These are phyloP conservation scores for Pyricularia grisea DNA, from an alignment of 2,329 filamentous ascomycete genomes.

Conservation along the genomic window DNA sequence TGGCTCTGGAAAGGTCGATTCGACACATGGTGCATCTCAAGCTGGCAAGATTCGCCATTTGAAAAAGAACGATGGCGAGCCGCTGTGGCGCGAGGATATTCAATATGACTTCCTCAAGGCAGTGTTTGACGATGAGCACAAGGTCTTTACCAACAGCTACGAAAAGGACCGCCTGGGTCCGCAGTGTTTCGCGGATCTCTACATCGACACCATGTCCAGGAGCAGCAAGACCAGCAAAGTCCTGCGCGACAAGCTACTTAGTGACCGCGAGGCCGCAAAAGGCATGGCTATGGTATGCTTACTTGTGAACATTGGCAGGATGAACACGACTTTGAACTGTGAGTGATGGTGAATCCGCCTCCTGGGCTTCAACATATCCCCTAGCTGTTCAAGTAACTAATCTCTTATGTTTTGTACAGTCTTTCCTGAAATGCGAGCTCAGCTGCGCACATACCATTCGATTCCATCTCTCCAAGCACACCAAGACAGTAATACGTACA, in stretches of 20 bases:
- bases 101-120: constrained; percentile 77
- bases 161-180: constrained; percentile 51
- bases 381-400: background rate
- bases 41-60: constrained; percentile 69
- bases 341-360: constrained; percentile 20
- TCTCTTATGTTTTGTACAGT: constrained; percentile 44
- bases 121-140: constrained; percentile 65
- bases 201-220: constrained; percentile 96
- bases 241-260: constrained; percentile 89
- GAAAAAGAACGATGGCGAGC: constrained; percentile 83
- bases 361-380: background rate
- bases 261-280: constrained; percentile 82
- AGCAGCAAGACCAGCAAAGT: constrained; percentile 99
- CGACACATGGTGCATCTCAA: constrained; percentile 18
- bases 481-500: constrained; percentile 92
- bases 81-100: constrained; percentile 79
- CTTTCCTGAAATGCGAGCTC: constrained; percentile 98
- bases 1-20: constrained; percentile 18
- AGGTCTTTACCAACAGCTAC: constrained; percentile 87
- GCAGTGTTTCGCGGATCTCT: constrained; percentile 86
- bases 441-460: constrained; percentile 93
- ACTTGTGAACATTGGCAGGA: constrained; percentile 90
- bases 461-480: constrained; percentile 93
- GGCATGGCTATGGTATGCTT: constrained; percentile 99
- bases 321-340: constrained; percentile 99